Percentiles rank a stretch among this genome's conserved stretches.
Evolutionary conservation across 2,329 filamentous ascomycete genomes (phyloP).

Genomic region (Ophiosphaerella narmari): DNA sequence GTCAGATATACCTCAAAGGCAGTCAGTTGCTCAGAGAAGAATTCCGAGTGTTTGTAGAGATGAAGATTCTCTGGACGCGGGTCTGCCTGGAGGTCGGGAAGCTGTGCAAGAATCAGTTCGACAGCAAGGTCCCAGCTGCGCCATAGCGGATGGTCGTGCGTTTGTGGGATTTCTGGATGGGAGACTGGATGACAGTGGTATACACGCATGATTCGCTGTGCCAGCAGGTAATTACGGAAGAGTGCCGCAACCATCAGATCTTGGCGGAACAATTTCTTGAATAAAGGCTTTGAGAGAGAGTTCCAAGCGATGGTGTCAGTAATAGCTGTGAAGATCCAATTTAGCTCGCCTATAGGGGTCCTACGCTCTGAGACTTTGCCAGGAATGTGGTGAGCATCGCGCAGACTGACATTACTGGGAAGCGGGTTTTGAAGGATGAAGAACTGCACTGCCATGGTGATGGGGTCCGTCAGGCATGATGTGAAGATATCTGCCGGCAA

Average conservation of each 20-base stretch:
- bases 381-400: slow-evolving; percentile 85
- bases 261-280: slow-evolving; percentile 96
- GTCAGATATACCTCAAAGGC: slow-evolving; percentile 95
- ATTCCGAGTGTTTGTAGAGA: slow-evolving; percentile 91
- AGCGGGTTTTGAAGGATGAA: slow-evolving; percentile 92
- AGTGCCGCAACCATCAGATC: slow-evolving; percentile 98
- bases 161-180: slow-evolving; percentile 88
- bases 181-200: slow-evolving; percentile 96
- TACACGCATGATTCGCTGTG: slow-evolving; percentile 92
- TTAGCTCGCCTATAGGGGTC: slow-evolving; percentile 92
- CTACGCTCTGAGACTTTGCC: slow-evolving; percentile 89
- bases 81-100: slow-evolving; percentile 80
- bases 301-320: slow-evolving; percentile 99
- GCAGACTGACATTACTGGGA: slow-evolving; percentile 69
- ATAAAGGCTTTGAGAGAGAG: slow-evolving; percentile 83
- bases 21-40: slow-evolving; percentile 95
- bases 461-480: slow-evolving; percentile 92
- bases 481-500: slow-evolving; percentile 95
- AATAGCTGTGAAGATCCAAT: slow-evolving; percentile 99
- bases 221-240: slow-evolving; percentile 93
- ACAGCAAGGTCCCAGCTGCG: slow-evolving; percentile 97
- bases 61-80: slow-evolving; percentile 77
- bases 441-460: slow-evolving; percentile 95
- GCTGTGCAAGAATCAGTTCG: slow-evolving; percentile 88
- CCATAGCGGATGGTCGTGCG: slow-evolving; percentile 93